These are phyloP conservation scores for Tarenaya hassleriana DNA, from an alignment of 345 rosid genomes.

Conservation along the genomic window DNA sequence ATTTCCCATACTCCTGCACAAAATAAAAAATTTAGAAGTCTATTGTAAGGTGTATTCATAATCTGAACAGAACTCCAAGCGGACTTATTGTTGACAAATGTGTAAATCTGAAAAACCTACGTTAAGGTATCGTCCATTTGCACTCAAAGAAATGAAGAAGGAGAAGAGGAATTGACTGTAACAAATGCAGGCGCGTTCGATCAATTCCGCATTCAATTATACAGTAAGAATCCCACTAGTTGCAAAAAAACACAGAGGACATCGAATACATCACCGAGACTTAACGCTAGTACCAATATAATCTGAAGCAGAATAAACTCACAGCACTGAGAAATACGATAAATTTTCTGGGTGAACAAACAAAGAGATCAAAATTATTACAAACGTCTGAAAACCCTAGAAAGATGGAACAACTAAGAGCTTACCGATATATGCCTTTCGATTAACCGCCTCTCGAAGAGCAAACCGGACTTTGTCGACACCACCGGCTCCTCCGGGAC, in stretches of 20 bases:
- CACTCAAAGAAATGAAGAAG: no score
- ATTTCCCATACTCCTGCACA: constrained; percentile 79
- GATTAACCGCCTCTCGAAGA: constrained; percentile 88
- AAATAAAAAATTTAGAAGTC: background rate
- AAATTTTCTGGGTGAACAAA: background rate
- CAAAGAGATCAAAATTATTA: background rate
- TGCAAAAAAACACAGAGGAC: background rate
- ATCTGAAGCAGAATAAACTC: background rate
- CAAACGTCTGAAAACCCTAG: background rate
- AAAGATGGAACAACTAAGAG: background rate
- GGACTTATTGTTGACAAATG: no score
- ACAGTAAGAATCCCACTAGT: background rate
- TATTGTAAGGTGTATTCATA: no score
- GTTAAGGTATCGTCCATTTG: no score
- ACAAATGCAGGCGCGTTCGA: background rate
- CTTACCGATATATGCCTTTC: constrained; percentile 76
- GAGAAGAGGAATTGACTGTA: background rate
- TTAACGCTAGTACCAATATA: background rate
- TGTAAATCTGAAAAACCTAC: no score
- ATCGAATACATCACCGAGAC: background rate
- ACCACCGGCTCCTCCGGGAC: constrained; percentile 97
- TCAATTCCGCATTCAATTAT: no score
- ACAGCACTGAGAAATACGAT: no score
- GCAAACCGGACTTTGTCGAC: constrained; percentile 67
- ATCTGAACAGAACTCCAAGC: no score